A percentile compares a stretch with the other conserved stretches of the same genome.
phyloP scores from a whole-genome alignment of 2,329 filamentous ascomycete genomes.

The Periglandula ipomoeae region DNA sequence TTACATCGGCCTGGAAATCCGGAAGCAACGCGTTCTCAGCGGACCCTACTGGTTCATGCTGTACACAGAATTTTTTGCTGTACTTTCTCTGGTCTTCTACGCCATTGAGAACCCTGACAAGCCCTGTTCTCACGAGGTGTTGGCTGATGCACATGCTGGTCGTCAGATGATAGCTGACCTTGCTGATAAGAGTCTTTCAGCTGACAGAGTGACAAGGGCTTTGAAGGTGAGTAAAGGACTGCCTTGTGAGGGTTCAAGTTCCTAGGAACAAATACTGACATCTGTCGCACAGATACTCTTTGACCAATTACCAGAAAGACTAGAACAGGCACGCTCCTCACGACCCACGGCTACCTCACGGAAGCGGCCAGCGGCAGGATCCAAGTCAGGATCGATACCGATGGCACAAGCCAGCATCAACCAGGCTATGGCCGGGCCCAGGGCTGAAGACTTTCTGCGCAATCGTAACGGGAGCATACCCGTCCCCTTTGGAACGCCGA shows the following conservation, averaged over 20 bases:
- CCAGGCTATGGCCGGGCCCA: slow-evolving; percentile 22
- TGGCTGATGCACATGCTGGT: slow-evolving; percentile 77
- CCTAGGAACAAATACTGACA: slow-evolving; percentile 5
- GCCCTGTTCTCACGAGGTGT: slow-evolving; percentile 64
- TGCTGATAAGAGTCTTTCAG: slow-evolving; percentile 77
- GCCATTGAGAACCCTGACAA: slow-evolving; percentile 73
- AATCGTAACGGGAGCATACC: slow-evolving; percentile 16
- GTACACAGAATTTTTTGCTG: slow-evolving; percentile 75
- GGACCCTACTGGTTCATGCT: slow-evolving; percentile 83
- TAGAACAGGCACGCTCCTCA: slow-evolving; percentile 43
- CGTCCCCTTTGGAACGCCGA: slow-evolving; percentile 15
- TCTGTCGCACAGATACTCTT: slow-evolving; percentile 56
- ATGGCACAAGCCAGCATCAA: slow-evolving; percentile 21
- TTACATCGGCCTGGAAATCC: slow-evolving; percentile 71
- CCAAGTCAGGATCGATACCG: slow-evolving; percentile 25
- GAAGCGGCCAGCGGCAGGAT: slow-evolving; percentile 44
- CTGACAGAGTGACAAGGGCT: slow-evolving; percentile 72
- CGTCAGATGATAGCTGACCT: slow-evolving; percentile 73
- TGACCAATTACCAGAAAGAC: slow-evolving; percentile 66
- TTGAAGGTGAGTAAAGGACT: slow-evolving; percentile 52
- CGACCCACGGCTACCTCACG: slow-evolving; percentile 31
- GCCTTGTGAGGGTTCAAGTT: background rate
- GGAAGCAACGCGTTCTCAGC: slow-evolving; percentile 63
- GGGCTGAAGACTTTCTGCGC: slow-evolving; percentile 26
- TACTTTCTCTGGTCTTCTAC: slow-evolving; percentile 71